phyloP scores from a whole-genome alignment of 805 yeast genomes.

The Lipomyces chichibuensis region DNA sequence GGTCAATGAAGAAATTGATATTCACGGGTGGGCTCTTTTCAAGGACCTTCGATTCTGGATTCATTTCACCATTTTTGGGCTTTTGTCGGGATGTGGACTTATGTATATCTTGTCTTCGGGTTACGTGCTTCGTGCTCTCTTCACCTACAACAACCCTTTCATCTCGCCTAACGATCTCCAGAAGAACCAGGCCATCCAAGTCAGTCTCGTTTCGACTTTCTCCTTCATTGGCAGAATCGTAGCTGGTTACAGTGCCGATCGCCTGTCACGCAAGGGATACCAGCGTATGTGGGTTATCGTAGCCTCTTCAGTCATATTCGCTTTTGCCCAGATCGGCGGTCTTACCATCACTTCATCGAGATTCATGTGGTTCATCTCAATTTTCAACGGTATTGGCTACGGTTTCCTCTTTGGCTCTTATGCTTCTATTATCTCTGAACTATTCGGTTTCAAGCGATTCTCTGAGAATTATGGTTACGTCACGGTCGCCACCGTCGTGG shows the following conservation, averaged over 20 bases:
- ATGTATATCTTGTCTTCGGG: constrained; percentile 78
- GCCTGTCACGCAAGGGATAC: constrained; percentile 52
- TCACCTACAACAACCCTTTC: constrained; percentile 33
- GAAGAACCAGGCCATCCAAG: constrained; percentile 68
- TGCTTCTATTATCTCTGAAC: constrained; percentile 76
- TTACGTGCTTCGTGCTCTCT: constrained; percentile 60
- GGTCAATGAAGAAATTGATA: constrained; percentile 27
- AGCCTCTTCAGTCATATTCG: constrained; percentile 54
- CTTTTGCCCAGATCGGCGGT: constrained; percentile 57
- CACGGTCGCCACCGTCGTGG: constrained; percentile 62
- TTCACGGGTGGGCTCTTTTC: constrained; percentile 33
- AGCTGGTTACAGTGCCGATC: constrained; percentile 68
- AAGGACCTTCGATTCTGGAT: constrained; percentile 52
- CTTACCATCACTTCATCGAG: constrained; percentile 44
- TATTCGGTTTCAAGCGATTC: constrained; percentile 68
- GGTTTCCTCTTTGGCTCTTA: constrained; percentile 72
- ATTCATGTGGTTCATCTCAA: constrained; percentile 55
- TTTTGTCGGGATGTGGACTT: constrained; percentile 69
- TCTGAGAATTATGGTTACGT: constrained; percentile 76
- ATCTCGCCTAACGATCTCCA: constrained; percentile 47
- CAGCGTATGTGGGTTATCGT: constrained; percentile 60
- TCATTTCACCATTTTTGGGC: constrained; percentile 55
- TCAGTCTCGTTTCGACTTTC: constrained; percentile 66
- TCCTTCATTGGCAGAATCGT: constrained; percentile 68
- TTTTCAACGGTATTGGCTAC: constrained; percentile 68